Evolutionary conservation across 2,329 filamentous ascomycete species (phyloP).

Genomic region (Endothia cerciana): DNA sequence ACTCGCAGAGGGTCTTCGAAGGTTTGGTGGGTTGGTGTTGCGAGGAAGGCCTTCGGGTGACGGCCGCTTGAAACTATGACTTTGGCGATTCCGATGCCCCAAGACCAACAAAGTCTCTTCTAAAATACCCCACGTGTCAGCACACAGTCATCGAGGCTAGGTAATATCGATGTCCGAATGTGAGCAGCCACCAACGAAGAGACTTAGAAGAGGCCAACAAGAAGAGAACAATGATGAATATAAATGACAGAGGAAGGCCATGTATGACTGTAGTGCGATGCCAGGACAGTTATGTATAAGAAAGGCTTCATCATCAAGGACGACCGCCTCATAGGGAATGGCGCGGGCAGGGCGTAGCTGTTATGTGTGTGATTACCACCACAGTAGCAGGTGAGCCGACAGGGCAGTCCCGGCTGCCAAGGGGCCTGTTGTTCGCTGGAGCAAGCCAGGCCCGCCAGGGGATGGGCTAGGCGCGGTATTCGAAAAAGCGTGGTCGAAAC

Average conservation of each 20-base stretch:
- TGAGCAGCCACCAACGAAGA: background rate
- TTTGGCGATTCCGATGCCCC: background rate
- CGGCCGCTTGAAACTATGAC: background rate
- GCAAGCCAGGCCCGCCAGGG: slow-evolving; percentile 13
- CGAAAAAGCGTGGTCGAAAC: slow-evolving; percentile 19
- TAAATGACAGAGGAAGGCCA: background rate
- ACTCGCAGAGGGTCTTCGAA: background rate
- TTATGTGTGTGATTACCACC: slow-evolving; percentile 7
- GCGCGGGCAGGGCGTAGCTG: slow-evolving; percentile 9
- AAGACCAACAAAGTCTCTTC: background rate
- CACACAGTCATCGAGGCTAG: slow-evolving; percentile 2
- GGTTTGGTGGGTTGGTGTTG: background rate
- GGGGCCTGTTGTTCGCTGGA: slow-evolving; percentile 3
- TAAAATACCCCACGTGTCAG: background rate
- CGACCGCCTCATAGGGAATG: slow-evolving; percentile 6
- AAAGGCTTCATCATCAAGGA: slow-evolving; percentile 2
- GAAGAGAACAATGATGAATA: background rate
- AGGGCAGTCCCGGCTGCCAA: background rate
- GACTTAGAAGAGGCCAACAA: background rate
- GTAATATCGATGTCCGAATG: background rate
- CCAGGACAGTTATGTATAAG: slow-evolving; percentile 7
- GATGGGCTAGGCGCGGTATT: slow-evolving; percentile 14
- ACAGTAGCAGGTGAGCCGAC: background rate
- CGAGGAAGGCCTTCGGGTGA: background rate
- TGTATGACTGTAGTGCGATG: background rate